A percentile compares a stretch with the other conserved stretches of the same genome.
phyloP scores from a whole-genome alignment of 768 basidiomycete genomes.

The Hirschioporus abietinus region DNA sequence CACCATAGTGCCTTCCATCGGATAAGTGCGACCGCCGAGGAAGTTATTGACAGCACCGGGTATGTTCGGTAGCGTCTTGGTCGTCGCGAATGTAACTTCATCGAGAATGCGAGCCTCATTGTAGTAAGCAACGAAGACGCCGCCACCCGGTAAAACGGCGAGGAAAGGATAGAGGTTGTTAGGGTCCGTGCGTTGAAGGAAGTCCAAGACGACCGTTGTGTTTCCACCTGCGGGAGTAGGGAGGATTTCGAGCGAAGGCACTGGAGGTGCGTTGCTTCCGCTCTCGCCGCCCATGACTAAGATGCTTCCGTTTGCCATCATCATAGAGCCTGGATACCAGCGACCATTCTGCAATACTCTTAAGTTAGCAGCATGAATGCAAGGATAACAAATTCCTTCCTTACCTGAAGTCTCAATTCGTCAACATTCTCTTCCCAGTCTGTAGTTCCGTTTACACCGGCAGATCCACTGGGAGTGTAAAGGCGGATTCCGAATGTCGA shows the following conservation, averaged over 20 bases:
- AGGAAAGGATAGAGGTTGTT: constrained; percentile 80
- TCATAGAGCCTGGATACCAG: constrained; percentile 68
- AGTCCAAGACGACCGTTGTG: constrained; percentile 58
- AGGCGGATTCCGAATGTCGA: constrained; percentile 72
- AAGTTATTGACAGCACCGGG: constrained; percentile 71
- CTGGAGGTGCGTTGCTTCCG: constrained; percentile 60
- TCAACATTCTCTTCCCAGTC: constrained; percentile 75
- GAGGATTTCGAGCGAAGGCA: constrained; percentile 67
- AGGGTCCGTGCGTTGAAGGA: constrained; percentile 67
- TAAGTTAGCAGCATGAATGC: background rate
- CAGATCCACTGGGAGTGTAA: constrained; percentile 62
- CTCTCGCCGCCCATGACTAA: constrained; percentile 71
- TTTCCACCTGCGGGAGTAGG: constrained; percentile 61
- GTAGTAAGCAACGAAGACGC: constrained; percentile 73
- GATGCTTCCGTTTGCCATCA: constrained; percentile 69
- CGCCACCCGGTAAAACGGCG: constrained; percentile 61
- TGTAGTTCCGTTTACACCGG: constrained; percentile 67
- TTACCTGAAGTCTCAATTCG: constrained; percentile 55
- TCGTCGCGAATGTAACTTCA: constrained; percentile 57
- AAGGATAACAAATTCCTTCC: constrained; percentile 9
- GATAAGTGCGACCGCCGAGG: constrained; percentile 72
- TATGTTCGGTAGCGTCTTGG: constrained; percentile 59
- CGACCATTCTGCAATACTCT: constrained; percentile 42
- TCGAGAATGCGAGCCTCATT: constrained; percentile 78
- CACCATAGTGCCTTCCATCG: constrained; percentile 66